Evolutionary conservation across 2,329 filamentous ascomycete genomes (phyloP), one percentile per base, ranked within the genome.

Genomic region (Aspergillus hiratsukae): DNA sequence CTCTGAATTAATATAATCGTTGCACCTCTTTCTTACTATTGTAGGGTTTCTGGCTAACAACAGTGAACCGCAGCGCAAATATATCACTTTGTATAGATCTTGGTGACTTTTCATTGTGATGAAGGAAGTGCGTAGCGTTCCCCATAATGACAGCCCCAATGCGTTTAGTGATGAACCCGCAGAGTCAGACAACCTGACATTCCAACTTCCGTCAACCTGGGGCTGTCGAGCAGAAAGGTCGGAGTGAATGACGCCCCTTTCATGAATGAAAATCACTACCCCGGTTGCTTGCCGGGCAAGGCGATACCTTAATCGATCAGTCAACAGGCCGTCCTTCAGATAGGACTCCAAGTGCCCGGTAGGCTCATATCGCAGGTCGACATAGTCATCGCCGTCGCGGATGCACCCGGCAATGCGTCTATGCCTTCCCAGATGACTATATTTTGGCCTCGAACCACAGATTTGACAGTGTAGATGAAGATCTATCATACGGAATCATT

Each of bases 261-360:
- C 78, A 76, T 96, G 91, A 31, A 96, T 84, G 70, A 94, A 96
- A 76, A 93, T 83, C 62, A 96, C 91, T 35, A 91, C 91, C 61
- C 86, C 86, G 23, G 96, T 83, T 29, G 96, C 87, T 75, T 96
- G 90, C 70, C 87, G 79, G 23, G 23, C 23, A 21, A 46, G 25
- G 8, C 49, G 40, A 21, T 35, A 40, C 25, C 29, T 19, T 23
- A 21, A 28, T 55, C 23, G 17, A 41, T 35, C 40, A 21, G 21
- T n/a, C 45, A 43, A 49, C 40, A 49, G 14, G 27, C 1, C n/a
- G 11, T n/a, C 35, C 11, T n/a, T 23, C 23, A 23, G 23, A 23
- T 23, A 23, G 23, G 23, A 21, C 31, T 58, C 53, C 10, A 56
- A 25, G 43, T 58, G 31, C 21, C 45, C 56, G 14, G 52, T 55